A percentile compares a stretch with the other conserved stretches of the same genome.
These are phyloP conservation scores for Penicillium dipodomyicola DNA, from an alignment of 495 filamentous ascomycete species.

Conservation along the genomic window DNA sequence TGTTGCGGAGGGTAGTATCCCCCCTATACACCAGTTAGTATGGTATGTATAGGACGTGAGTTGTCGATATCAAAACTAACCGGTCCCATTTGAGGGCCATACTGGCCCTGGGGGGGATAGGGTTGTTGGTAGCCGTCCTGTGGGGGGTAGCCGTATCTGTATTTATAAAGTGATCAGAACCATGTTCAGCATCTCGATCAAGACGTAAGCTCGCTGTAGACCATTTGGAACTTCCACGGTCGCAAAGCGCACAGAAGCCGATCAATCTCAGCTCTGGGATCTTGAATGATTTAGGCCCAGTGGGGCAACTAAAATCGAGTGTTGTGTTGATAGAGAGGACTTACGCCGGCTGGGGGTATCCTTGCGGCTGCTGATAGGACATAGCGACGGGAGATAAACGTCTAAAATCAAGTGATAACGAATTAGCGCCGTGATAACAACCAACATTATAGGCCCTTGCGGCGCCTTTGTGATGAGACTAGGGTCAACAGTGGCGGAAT, in stretches of 20 bases:
- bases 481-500: not conserved
- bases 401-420: conserved; percentile 1
- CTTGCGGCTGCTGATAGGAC: conserved; percentile 25
- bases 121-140: conserved; percentile 19
- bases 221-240: not conserved
- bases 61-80: not conserved
- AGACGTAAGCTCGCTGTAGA: not conserved
- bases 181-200: not conserved
- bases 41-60: not conserved
- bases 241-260: not conserved
- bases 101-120: conserved; percentile 1
- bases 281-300: no score
- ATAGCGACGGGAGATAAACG: conserved; percentile 25
- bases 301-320: no score
- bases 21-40: not conserved
- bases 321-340: not conserved
- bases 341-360: conserved; percentile 25
- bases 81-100: conserved; percentile 24
- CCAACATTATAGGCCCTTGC: not conserved
- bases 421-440: conserved; percentile 12
- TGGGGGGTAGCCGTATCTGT: conserved; percentile 19
- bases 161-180: not conserved
- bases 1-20: not conserved
- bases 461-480: conserved; percentile 1
- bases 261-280: not conserved